Evolutionary conservation across 768 basidiomycete species (phyloP).

Genomic region (Lentinula detonsa): DNA sequence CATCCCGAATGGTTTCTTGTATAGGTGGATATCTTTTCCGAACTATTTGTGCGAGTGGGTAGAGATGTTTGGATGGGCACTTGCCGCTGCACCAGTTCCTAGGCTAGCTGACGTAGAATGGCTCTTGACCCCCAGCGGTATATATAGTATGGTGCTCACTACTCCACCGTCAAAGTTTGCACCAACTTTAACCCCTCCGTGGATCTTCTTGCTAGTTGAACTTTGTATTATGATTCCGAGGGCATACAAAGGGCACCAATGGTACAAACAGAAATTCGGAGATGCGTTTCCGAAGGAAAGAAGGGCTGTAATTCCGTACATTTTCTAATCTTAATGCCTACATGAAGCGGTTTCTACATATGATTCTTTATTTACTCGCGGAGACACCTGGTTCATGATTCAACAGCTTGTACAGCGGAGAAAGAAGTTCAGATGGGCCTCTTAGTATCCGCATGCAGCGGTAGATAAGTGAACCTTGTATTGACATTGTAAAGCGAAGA

Average conservation of each 20-base stretch:
- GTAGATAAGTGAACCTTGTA: neutral
- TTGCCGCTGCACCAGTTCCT: constrained; percentile 60
- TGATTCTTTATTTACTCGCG: neutral
- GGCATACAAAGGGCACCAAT: constrained; percentile 73
- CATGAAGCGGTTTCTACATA: neutral
- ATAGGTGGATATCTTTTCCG: constrained; percentile 77
- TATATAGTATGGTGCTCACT: neutral
- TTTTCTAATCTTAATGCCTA: constrained; percentile 36
- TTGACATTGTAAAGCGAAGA: neutral
- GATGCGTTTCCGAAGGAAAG: constrained; percentile 72
- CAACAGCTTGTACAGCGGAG: neutral
- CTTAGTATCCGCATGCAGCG: neutral
- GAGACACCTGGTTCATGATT: neutral
- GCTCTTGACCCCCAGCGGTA: neutral
- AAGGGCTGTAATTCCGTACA: constrained; percentile 73
- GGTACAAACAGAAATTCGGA: constrained; percentile 78
- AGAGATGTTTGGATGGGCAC: constrained; percentile 86
- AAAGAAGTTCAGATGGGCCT: neutral
- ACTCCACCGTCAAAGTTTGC: constrained; percentile 26
- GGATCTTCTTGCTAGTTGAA: constrained; percentile 72
- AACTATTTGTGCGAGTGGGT: constrained; percentile 95
- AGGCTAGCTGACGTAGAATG: constrained; percentile 11
- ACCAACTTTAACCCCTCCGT: constrained; percentile 60
- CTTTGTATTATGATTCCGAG: constrained; percentile 75
- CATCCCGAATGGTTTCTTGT: constrained; percentile 79